Percentiles rank a stretch among this genome's conserved stretches.
Evolutionary conservation across 1,284 basidiomycete genomes (phyloP).

Genomic region (Rugosomyces carneus): DNA sequence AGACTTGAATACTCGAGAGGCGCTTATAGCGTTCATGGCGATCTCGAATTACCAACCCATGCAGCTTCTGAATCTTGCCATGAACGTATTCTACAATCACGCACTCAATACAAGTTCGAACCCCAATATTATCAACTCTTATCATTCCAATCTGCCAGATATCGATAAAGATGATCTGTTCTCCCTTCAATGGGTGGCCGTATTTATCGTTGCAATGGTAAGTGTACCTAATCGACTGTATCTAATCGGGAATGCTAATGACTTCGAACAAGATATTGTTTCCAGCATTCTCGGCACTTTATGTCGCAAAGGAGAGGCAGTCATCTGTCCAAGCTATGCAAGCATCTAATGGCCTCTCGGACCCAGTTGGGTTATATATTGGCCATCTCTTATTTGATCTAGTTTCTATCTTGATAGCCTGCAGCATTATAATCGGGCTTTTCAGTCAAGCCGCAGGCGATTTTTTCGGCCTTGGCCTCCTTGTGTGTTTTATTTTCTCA

Average conservation of each 20-base stretch:
- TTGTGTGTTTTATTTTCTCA: not conserved
- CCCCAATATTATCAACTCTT: constrained; percentile 47
- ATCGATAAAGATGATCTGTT: constrained; percentile 46
- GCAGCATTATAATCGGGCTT: constrained; percentile 57
- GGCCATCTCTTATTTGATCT: constrained; percentile 75
- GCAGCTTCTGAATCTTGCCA: constrained; percentile 58
- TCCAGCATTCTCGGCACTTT: constrained; percentile 75
- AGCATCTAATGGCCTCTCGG: constrained; percentile 67
- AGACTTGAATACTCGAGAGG: constrained; percentile 35
- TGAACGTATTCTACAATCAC: constrained; percentile 58
- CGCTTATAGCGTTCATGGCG: constrained; percentile 61
- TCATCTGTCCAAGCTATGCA: constrained; percentile 75
- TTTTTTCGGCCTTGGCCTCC: not conserved
- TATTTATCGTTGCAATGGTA: constrained; percentile 66
- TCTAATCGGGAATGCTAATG: not conserved
- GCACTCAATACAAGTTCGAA: constrained; percentile 42
- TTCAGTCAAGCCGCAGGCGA: not conserved
- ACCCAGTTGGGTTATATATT: constrained; percentile 71
- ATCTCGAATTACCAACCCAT: constrained; percentile 48
- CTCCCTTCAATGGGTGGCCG: constrained; percentile 59
- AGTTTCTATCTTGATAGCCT: constrained; percentile 50
- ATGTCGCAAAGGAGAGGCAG: constrained; percentile 64
- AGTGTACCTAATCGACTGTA: constrained; percentile 12
- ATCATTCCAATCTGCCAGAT: constrained; percentile 49
- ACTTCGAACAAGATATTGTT: constrained; percentile 15